Base-by-base conservation (phyloP, 2,329 filamentous ascomycete species). In the Sclerotinia nivalis region DNA sequence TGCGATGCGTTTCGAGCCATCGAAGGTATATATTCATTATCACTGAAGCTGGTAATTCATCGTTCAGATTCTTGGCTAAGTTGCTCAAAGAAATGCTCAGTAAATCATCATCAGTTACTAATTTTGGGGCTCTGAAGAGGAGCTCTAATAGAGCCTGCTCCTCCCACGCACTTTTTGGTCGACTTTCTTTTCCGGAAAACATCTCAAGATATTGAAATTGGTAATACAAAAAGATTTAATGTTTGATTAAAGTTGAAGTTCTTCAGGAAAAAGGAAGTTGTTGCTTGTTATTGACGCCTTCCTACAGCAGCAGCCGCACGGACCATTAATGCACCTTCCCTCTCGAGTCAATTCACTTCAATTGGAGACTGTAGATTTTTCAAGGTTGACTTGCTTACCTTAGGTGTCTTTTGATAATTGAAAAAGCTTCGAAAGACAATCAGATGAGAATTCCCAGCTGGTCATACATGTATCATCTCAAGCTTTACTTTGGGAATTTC, bases 1-100 rank as follows among this genome's bases (percentile, higher is more conserved):
- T 54, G 18, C 74, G 74, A 34, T 77, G 75, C 2, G 74, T 64
- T 47, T 77, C 74, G 13, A 78, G 71, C 76, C 75, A 77, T 22
- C 71, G 70, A 50, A 76, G 66, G 49, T 77, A 78, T 13, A 73
- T 66, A 1, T 40, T 61, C n/a, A 76, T 55, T 1, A 71, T 75
- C 13, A 28, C 54, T 15, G 61, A 59, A 40, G 54, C 60, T 25
- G 74, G 71, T 12, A 71, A 70, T 25, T 45, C 60, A n/a, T 49
- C 47, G 1, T 62, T 58, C n/a, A 76, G 40, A 37, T 55, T 68
- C 45, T 71, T 73, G n/a, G 73, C 72, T 3, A 77, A 62, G 6
- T 68, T 54, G 25, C 69, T 72, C n/a, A 76, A 66, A 7, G 73
- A 66, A 43, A 74, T 70, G 8, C 62, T 58, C 34, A 69, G 50